Conservation (phyloP, 345 rosid genomes). For the Arabidopsis thaliana region DNA sequence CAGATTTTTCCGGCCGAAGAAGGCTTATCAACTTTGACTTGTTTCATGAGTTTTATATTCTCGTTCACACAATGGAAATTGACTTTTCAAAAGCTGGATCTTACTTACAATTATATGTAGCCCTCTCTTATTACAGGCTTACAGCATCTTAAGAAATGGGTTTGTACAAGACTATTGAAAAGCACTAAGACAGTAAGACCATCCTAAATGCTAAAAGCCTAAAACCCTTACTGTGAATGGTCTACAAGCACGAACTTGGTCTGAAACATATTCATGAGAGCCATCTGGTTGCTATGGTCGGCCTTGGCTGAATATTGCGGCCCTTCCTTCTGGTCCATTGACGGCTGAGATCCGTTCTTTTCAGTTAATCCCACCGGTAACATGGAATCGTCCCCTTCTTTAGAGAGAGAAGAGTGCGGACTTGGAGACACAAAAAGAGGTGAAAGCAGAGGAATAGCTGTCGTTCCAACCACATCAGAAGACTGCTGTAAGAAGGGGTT, state of each 20-base stretch:
- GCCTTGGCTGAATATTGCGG: conserved; percentile 39
- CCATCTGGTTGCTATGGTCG: conserved; percentile 44
- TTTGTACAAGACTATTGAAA: no score
- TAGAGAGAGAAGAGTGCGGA: conserved; percentile 12
- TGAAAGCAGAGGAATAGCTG: conserved; percentile 63
- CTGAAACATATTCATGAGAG: conserved; percentile 48
- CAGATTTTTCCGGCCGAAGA: conserved; percentile 48
- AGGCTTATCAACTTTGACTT: conserved; percentile 12
- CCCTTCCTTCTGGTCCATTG: conserved; percentile 26
- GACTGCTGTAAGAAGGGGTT: conserved; percentile 28
- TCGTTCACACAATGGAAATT: neutral
- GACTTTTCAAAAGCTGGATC: conserved; percentile 12
- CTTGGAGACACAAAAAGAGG: conserved; percentile 54
- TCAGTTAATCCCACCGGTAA: conserved; percentile 31
- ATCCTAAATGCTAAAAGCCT: neutral
- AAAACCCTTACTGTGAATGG: conserved; percentile 28
- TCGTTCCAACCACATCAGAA: neutral
- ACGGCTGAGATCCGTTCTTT: conserved; percentile 20
- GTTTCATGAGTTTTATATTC: conserved; percentile 1
- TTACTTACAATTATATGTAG: no score
- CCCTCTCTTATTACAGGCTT: no score
- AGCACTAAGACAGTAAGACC: conserved; percentile 8
- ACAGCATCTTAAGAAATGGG: no score
- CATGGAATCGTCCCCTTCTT: conserved; percentile 35
- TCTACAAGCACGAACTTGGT: conserved; percentile 58